phyloP scores from a whole-genome alignment of 306 rosid genomes.

The Cucurbita maxima region DNA sequence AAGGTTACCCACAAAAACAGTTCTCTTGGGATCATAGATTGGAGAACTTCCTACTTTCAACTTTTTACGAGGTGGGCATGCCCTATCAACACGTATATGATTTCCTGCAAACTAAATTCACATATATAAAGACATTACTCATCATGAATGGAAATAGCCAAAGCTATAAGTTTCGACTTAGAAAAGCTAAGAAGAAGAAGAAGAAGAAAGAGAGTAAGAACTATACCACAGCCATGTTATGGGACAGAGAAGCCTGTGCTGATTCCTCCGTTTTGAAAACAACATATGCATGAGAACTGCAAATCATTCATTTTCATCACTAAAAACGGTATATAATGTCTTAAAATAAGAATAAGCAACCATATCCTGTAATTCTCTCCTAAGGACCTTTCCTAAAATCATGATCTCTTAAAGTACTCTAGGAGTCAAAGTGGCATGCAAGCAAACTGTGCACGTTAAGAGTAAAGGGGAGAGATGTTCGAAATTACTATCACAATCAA shows the following conservation, averaged over 20 bases:
- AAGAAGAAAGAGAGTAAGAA: constrained; percentile 4
- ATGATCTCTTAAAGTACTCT: not conserved
- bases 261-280: constrained; percentile 63
- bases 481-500: no score
- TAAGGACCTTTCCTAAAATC: not conserved
- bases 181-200: not conserved
- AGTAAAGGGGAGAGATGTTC: no score
- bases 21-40: constrained; percentile 67
- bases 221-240: constrained; percentile 79
- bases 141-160: not conserved
- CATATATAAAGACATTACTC: not conserved
- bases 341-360: not conserved
- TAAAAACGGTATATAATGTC: not conserved
- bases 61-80: constrained; percentile 97
- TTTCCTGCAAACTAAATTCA: constrained; percentile 63
- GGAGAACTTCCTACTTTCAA: constrained; percentile 46
- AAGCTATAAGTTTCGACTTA: not conserved
- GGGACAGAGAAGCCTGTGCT: constrained; percentile 69
- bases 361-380: not conserved
- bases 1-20: constrained; percentile 91
- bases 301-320: constrained; percentile 16
- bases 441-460: no score
- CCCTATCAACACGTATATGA: constrained; percentile 88
- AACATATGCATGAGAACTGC: constrained; percentile 72
- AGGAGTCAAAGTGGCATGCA: not conserved